Evolutionary conservation across 495 filamentous ascomycete species (phyloP).

Genomic region (Parathielavia hyrcaniae): DNA sequence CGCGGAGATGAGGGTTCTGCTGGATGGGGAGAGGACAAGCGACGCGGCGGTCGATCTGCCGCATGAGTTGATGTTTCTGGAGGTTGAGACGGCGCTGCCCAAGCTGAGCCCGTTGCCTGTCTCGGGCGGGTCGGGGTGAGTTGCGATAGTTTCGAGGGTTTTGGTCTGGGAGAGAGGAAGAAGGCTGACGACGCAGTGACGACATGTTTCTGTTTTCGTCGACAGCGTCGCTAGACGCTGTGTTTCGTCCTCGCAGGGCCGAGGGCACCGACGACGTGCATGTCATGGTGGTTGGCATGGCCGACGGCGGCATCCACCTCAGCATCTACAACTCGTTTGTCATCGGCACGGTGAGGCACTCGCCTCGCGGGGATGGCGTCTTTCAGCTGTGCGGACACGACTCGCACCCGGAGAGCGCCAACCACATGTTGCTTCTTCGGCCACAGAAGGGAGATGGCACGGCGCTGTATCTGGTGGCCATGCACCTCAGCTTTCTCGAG

Average conservation of each 20-base stretch:
- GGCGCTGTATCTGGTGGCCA: constrained; percentile 59
- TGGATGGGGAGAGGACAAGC: constrained; percentile 30
- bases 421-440: constrained; percentile 64
- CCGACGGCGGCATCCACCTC: constrained; percentile 70
- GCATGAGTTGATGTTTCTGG: constrained; percentile 66
- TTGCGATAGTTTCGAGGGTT: background rate
- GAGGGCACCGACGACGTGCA: constrained; percentile 68
- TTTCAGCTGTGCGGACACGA: constrained; percentile 53
- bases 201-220: constrained; percentile 62
- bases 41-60: constrained; percentile 55
- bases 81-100: constrained; percentile 73
- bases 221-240: constrained; percentile 61
- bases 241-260: constrained; percentile 57
- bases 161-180: background rate
- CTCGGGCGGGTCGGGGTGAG: constrained; percentile 54
- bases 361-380: constrained; percentile 4
- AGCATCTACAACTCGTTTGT: constrained; percentile 88
- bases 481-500: constrained; percentile 76
- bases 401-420: constrained; percentile 67
- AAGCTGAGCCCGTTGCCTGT: constrained; percentile 65
- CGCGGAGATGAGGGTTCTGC: constrained; percentile 30
- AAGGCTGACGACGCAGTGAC: constrained; percentile 44
- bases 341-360: constrained; percentile 60
- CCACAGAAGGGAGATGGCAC: constrained; percentile 24
- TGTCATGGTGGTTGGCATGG: constrained; percentile 72